Percentiles rank a stretch among this genome's conserved stretches.
phyloP scores from a whole-genome alignment of 345 rosid genomes.

The Adansonia digitata region DNA sequence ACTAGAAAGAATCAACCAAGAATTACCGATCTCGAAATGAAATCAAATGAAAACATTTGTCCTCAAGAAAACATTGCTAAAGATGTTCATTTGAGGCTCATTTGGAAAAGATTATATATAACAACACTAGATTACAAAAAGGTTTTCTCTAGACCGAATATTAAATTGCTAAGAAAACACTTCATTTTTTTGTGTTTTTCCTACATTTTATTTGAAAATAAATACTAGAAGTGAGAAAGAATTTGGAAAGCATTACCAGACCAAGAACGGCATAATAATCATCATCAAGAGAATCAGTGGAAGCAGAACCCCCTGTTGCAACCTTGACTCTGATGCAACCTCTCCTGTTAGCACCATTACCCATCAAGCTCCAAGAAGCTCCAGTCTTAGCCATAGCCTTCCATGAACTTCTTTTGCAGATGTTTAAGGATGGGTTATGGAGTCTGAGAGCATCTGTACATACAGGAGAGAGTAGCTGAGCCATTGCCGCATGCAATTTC shows the following conservation, averaged over 20 bases:
- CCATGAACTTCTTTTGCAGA: conserved; percentile 34
- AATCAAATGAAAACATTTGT: too few relatives aligned
- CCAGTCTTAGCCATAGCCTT: conserved; percentile 19
- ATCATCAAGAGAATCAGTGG: conserved; percentile 49
- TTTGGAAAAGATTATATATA: too few relatives aligned
- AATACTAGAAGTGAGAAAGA: background rate
- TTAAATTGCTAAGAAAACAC: too few relatives aligned
- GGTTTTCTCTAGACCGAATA: too few relatives aligned
- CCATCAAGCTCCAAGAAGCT: conserved; percentile 25
- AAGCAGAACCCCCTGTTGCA: conserved; percentile 45
- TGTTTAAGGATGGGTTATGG: conserved; percentile 35
- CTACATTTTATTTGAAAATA: too few relatives aligned
- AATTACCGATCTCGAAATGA: background rate
- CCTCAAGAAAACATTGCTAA: background rate
- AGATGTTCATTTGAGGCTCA: too few relatives aligned
- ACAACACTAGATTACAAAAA: too few relatives aligned
- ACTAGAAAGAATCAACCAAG: background rate
- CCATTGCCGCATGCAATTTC: conserved; percentile 39
- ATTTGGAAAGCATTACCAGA: conserved; percentile 40
- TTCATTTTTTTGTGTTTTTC: background rate
- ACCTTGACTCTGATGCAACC: conserved; percentile 40
- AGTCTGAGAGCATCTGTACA: conserved; percentile 65
- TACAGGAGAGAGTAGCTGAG: conserved; percentile 69
- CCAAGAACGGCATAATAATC: conserved; percentile 90
- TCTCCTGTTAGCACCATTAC: conserved; percentile 31